Base-by-base conservation (phyloP, 78 protist genomes). In the Protostelium mycophagum region DNA sequence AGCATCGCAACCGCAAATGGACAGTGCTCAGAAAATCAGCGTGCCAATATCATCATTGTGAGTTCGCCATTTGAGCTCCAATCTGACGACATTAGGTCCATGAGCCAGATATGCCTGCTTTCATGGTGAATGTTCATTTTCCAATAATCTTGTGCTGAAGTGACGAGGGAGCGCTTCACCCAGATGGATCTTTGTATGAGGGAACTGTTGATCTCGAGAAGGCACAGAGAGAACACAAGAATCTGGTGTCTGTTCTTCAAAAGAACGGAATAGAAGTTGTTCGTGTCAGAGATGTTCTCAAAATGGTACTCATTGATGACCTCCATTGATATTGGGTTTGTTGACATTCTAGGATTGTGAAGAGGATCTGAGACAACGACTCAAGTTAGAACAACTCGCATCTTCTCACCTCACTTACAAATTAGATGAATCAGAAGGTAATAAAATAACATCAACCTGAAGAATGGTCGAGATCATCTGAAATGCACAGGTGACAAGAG, bases 121-220 rank as follows among this genome's bases (percentile, higher is more conserved):
- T 36, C 28, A 5, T 35, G 63, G 28, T 35, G 63, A 35, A 29
- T 31, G 28, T 37, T 87, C 1, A 10, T 35, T 84, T 0, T 23
- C 73, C 31, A 51, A 51, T 51, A 51, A 51, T 92, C 91, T 87
- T 38, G 73, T 25, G 88, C 29, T 16, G 73, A 51, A 25, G 73
- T 51, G 5, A 16, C 5, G 31, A 51, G 92, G 98, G 97, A 34
- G 34, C 91, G n/a, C 92, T 97, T 38, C 98, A 96, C 84, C 97
- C 98, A 86, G 88, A 87, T 34, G 97, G 97, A 0, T 90, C 94
- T 34, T 88, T 96, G 28, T 97, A 89, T 91, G 98, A 97, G 86
- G 95, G 90, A 35, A 95, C 97, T 38, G 95, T 96, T 38, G 95
- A 97, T 90, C 37, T 93, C 28, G 84, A 88, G 86, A 86, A 92